These are phyloP conservation scores for Gossypium davidsonii DNA, from an alignment of 441 rosid species.

Conservation along the genomic window DNA sequence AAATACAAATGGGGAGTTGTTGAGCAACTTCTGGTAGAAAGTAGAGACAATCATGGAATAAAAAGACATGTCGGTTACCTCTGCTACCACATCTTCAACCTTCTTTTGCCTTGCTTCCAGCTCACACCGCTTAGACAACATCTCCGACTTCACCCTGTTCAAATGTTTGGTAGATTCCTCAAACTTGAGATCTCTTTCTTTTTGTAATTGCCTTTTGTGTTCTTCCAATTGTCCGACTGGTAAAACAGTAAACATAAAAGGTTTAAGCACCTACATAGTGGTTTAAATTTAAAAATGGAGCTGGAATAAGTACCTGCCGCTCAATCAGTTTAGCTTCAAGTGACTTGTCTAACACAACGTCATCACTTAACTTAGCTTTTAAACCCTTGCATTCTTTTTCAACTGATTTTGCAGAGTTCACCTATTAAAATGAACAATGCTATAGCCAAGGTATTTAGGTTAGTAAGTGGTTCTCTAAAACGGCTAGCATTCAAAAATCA, in stretches of 20 bases:
- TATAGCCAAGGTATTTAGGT: neutral
- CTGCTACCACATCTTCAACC: constrained; percentile 57
- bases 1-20: constrained; percentile 14
- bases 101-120: constrained; percentile 63
- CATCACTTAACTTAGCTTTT: constrained; percentile 60
- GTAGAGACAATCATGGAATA: neutral
- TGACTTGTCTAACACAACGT: constrained; percentile 50
- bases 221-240: constrained; percentile 57
- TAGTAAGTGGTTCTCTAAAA: neutral
- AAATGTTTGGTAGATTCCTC: constrained; percentile 45
- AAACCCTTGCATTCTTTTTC: constrained; percentile 68
- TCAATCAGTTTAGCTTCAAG: constrained; percentile 71
- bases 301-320: constrained; percentile 25
- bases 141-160: constrained; percentile 42
- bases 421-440: constrained; percentile 30
- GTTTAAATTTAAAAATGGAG: neutral
- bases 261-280: neutral
- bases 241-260: constrained; percentile 13
- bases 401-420: constrained; percentile 64
- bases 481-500: neutral
- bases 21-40: neutral
- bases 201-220: constrained; percentile 41
- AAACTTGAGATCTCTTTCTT: constrained; percentile 46
- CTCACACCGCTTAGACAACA: constrained; percentile 51
- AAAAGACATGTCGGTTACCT: constrained; percentile 32